A percentile compares a stretch with the other conserved stretches of the same genome.
These are phyloP conservation scores for Plenodomus tracheiphilus DNA, from an alignment of 2,329 filamentous ascomycete species.

Conservation along the genomic window DNA sequence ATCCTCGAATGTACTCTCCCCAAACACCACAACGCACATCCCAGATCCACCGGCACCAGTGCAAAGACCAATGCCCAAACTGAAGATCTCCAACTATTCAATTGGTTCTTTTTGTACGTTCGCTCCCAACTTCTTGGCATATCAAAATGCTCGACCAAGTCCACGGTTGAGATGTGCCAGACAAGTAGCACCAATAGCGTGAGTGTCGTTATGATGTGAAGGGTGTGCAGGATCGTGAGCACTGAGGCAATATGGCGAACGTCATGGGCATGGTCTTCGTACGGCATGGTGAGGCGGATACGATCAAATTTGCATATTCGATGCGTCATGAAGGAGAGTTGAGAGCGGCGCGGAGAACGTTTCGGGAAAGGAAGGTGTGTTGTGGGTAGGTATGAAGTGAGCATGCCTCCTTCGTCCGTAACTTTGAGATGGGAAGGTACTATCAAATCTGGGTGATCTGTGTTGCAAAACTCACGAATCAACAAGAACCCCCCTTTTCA, in stretches of 20 bases:
- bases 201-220: constrained; percentile 14
- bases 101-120: constrained; percentile 8
- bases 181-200: constrained; percentile 22
- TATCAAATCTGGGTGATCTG: no score
- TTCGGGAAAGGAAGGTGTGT: no score
- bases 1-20: constrained; percentile 14
- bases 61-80: constrained; percentile 18
- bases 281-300: no score
- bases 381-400: no score
- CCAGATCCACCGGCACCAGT: constrained; percentile 9
- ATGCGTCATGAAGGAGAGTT: no score
- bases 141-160: constrained; percentile 16
- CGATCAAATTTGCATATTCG: no score
- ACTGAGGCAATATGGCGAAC: background rate
- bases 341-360: no score
- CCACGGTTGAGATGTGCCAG: constrained; percentile 23
- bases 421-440: no score
- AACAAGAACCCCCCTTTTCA: no score
- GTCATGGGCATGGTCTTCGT: no score
- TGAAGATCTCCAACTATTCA: constrained; percentile 4
- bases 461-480: no score
- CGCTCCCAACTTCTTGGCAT: constrained; percentile 20
- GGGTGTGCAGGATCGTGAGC: constrained; percentile 8
- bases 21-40: constrained; percentile 12
- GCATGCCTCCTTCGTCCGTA: no score